Evolutionary conservation across 2,329 filamentous ascomycete species (phyloP), one percentile per base, ranked within the genome.

Genomic region (Zasmidium cellare): DNA sequence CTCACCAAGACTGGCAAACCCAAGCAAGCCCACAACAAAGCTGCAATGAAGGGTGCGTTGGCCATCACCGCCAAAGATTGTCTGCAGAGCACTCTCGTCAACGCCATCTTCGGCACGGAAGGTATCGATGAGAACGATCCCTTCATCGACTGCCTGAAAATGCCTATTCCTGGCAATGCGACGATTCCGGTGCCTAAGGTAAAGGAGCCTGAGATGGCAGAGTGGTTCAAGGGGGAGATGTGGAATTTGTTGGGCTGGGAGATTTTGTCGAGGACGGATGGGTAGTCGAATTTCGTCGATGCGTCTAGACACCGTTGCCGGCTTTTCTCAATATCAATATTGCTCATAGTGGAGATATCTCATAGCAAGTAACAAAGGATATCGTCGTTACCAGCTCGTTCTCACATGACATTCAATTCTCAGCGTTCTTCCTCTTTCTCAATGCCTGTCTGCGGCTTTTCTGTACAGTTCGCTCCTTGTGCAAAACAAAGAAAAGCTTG

Each of bases 231-330:
- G 53, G 76, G 77, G 55, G 80, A 85, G 62, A 69, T 86, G 1
- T 87, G 84, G 84, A 71, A 75, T 53, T 66, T 85, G 53, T 65
- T 86, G 6, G 84, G 84, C 0, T 86, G 84, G 83, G 82, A 85
- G 51, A 71, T 82, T 5, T 66, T 82, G 12, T 57, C 25, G 35
- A 52, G 46, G 28, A 19, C 16, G 16, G 6, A 48, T 38, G 45
- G 22, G 18, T 55, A n/a, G 9, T 28, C 35, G 35, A n/a, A n/a
- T 9, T 14, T 14, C 3, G 3, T n/a, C 35, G 7, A 3, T 41
- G 28, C 7, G 14, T 7, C 7, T 31, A 14, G 7, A 14, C 7
- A 31, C 14, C 7, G 7, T 14, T 31, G 7, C 14, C 28, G 28
- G 28, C 7, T 31, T 31, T 7, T 31, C 7, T 31, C 28, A 7